Evolutionary conservation across 345 rosid genomes (phyloP).

Genomic region (Melaleuca alternifolia): DNA sequence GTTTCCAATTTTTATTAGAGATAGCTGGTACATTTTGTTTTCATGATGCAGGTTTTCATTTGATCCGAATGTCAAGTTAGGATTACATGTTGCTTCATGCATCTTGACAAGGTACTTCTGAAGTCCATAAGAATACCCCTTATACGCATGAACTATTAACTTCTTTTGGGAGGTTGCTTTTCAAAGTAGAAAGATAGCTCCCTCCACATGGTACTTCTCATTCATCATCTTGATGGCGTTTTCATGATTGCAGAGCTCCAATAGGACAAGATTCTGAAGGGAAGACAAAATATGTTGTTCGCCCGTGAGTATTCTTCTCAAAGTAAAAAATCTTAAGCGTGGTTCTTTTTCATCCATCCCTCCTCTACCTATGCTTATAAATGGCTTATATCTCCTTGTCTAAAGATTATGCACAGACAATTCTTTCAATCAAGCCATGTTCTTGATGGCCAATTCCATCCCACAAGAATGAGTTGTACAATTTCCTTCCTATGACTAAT

Average conservation of each 20-base stretch:
- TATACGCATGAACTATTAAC: not conserved
- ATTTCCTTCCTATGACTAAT: not conserved
- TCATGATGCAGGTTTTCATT: slow-evolving; percentile 65
- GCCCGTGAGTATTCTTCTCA: slow-evolving; percentile 63
- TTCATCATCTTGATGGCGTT: not conserved
- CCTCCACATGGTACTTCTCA: not conserved
- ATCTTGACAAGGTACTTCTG: slow-evolving; percentile 58
- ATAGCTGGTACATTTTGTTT: not conserved
- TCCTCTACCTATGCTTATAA: not conserved
- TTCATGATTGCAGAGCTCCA: slow-evolving; percentile 61
- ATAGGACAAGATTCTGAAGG: slow-evolving; percentile 71
- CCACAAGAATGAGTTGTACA: not conserved
- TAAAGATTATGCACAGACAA: not conserved
- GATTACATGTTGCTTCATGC: slow-evolving; percentile 88
- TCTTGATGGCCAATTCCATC: not conserved
- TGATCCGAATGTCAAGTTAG: slow-evolving; percentile 70
- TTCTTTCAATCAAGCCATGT: not conserved
- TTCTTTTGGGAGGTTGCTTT: not conserved
- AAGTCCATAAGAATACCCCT: not conserved
- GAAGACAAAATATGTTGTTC: slow-evolving; percentile 72
- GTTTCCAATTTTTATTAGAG: not conserved
- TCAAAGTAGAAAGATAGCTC: not conserved
- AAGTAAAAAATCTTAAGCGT: not conserved
- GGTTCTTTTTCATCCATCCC: not conserved
- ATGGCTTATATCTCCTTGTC: not conserved